Conservation (phyloP, 2,329 filamentous ascomycete genomes). For the Colletotrichum tamarilloi region DNA sequence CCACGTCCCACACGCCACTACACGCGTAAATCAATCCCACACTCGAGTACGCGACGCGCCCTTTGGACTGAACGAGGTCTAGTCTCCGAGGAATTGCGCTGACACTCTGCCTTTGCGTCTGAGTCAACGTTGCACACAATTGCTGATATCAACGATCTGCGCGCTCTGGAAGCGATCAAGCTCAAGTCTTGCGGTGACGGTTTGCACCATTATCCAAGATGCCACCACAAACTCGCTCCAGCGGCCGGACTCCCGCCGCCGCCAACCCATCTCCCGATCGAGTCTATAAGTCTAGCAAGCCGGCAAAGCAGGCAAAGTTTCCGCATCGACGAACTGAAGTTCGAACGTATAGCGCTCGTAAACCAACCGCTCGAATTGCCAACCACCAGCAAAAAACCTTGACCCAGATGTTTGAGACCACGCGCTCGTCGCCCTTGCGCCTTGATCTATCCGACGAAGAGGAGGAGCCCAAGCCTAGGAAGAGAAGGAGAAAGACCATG, state of each 20-base stretch:
- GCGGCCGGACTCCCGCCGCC: conserved; percentile 42
- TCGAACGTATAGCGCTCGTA: conserved; percentile 46
- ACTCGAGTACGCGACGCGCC: conserved; percentile 27
- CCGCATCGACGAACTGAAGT: conserved; percentile 47
- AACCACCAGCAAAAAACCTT: conserved; percentile 51
- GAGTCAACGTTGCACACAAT: background rate
- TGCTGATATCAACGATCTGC: background rate
- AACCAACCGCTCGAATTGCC: conserved; percentile 25
- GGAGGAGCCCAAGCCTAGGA: conserved; percentile 28
- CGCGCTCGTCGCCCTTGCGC: conserved; percentile 39
- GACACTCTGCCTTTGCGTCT: background rate
- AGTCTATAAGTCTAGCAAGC: conserved; percentile 51
- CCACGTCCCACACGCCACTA: conserved; percentile 5
- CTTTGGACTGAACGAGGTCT: conserved; percentile 15
- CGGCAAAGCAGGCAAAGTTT: conserved; percentile 53
- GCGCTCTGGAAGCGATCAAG: background rate
- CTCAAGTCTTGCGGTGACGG: background rate
- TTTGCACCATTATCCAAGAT: conserved; percentile 38
- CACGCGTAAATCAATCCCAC: conserved; percentile 32
- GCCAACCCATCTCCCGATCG: conserved; percentile 43
- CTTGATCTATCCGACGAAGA: conserved; percentile 41
- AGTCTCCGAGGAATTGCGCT: conserved; percentile 8
- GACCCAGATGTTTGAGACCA: conserved; percentile 54
- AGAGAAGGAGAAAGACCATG: conserved; percentile 42
- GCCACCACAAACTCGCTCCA: conserved; percentile 52